Conservation (phyloP, 129 eudicot species). For the Flaveria bidentis region DNA sequence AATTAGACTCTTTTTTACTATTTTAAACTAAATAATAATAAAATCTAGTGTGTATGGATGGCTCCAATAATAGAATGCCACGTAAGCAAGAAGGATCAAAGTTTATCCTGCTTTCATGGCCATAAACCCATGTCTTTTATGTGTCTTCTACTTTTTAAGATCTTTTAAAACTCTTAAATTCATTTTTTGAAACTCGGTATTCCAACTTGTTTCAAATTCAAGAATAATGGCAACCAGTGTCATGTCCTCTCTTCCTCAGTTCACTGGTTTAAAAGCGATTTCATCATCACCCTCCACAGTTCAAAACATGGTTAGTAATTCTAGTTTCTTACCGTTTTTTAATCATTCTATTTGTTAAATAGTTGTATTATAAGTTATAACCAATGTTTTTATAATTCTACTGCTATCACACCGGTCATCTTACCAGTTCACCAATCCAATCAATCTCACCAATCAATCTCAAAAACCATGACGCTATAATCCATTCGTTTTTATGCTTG, state of each 20-base stretch:
- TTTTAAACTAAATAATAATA: not conserved
- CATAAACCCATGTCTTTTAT: conserved; percentile 41
- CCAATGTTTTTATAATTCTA: no score
- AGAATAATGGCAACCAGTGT: conserved; percentile 63
- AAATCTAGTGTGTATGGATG: conserved; percentile 51
- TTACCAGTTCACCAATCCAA: not conserved
- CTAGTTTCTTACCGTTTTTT: not conserved
- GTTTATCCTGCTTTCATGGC: conserved; percentile 55
- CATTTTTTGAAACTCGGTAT: conserved; percentile 19
- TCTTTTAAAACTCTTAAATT: not conserved
- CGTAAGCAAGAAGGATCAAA: conserved; percentile 55
- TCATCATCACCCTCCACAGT: conserved; percentile 48
- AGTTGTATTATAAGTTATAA: not conserved
- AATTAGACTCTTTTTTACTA: not conserved
- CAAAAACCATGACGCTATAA: not conserved
- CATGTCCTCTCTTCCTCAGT: conserved; percentile 75
- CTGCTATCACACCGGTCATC: not conserved
- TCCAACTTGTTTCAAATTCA: not conserved
- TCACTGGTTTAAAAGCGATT: conserved; percentile 63
- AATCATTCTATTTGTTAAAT: not conserved
- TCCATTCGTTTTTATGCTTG: no score
- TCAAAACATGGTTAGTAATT: conserved; percentile 58
- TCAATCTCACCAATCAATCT: no score
- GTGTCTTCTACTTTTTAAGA: conserved; percentile 49
- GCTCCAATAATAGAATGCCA: conserved; percentile 57